These are phyloP conservation scores for Arthrobotrys iridis DNA, from an alignment of 2,329 filamentous ascomycete species.

Conservation along the genomic window DNA sequence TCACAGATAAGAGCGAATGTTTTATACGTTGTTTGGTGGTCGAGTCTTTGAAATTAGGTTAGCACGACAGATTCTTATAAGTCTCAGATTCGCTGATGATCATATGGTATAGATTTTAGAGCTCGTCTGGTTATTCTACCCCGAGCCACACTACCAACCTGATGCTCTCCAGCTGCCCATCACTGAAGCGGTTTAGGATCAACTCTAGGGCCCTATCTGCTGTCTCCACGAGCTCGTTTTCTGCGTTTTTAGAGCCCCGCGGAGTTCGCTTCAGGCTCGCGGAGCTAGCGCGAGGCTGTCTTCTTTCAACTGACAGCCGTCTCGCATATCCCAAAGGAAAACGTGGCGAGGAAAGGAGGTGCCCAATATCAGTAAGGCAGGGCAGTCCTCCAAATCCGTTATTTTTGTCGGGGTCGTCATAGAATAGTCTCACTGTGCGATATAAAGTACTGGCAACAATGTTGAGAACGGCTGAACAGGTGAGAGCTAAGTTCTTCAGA, in stretches of 20 bases:
- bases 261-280: not conserved
- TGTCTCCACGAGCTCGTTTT: not conserved
- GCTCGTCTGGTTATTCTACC: not conserved
- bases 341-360: not conserved
- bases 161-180: conserved; percentile 27
- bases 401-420: not conserved
- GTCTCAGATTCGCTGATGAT: not conserved
- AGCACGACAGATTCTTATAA: not conserved
- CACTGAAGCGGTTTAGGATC: not conserved
- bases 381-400: not conserved
- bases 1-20: not conserved
- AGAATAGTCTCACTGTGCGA: conserved; percentile 1
- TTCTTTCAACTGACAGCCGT: not conserved
- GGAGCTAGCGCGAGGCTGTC: not conserved
- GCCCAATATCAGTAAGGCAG: not conserved
- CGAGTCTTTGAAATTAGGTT: not conserved
- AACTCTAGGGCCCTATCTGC: not conserved
- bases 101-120: no score
- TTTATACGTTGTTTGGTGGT: not conserved
- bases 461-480: not conserved
- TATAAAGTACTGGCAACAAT: conserved; percentile 18
- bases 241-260: not conserved
- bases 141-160: not conserved
- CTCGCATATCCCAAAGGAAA: not conserved
- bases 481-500: conserved; percentile 27